Percentiles rank a stretch among this genome's conserved stretches.
These are phyloP conservation scores for Prunus campanulata DNA, from an alignment of 306 rosid genomes.

Conservation along the genomic window DNA sequence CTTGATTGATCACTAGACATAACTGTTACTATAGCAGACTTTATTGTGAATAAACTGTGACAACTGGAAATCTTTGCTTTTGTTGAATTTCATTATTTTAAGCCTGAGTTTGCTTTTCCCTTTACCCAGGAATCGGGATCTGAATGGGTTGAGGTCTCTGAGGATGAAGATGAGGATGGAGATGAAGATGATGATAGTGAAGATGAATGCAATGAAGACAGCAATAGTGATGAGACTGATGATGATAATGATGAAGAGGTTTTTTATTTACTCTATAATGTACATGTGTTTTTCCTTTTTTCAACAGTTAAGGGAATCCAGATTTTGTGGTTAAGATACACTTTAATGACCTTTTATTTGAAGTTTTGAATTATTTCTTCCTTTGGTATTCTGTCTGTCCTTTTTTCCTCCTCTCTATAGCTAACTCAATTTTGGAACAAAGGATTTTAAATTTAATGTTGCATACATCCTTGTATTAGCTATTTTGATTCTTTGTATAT, in stretches of 20 bases:
- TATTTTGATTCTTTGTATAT: background rate
- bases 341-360: background rate
- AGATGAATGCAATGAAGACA: conserved; percentile 43
- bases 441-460: background rate
- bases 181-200: conserved; percentile 51
- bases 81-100: conserved; percentile 19
- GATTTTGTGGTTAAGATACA: background rate
- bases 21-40: background rate
- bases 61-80: background rate
- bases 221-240: conserved; percentile 50
- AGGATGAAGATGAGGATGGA: conserved; percentile 71
- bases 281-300: background rate
- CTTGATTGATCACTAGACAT: background rate
- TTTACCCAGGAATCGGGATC: conserved; percentile 71
- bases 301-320: background rate
- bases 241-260: conserved; percentile 61
- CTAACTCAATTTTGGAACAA: background rate
- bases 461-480: background rate
- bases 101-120: conserved; percentile 27
- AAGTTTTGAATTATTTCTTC: background rate
- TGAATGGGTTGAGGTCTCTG: conserved; percentile 95
- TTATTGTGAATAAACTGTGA: background rate
- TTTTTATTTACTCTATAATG: conserved; percentile 16
- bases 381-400: background rate
- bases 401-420: background rate